Base-by-base conservation (phyloP, 177 flowering plant species). In the Vitis hybrid region DNA sequence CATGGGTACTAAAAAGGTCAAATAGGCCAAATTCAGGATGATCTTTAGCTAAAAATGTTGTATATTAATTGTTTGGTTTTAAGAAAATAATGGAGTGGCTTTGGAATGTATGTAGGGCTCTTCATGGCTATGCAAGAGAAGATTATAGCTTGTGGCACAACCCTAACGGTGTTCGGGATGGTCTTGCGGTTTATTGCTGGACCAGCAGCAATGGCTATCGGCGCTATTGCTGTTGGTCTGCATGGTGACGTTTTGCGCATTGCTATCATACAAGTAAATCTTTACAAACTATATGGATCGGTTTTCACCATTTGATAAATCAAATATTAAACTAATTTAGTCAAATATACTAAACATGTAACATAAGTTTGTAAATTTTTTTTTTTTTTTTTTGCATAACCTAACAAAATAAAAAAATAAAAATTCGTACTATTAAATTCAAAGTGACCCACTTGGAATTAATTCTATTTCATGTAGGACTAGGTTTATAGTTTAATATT, bases 21-120 rank as follows among this genome's bases (percentile, higher is more conserved):
- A 81, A 26, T 66, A 39, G 56, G 81, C 92, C 1, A 56, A 81
- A 26, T 66, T 80, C 18, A 90, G 88, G 8, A 77, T 90, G 90
- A 76, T 88, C 3, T 68, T 86, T 66, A 84, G 77, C 45, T 39
- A 39, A 4, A 6, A 39, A 39, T 1, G 7, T 39, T 39, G 8
- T 39, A 39, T 5, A 4, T 7, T 39, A 39, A 39, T 39, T 39
- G 45, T 39, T 39, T 5, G 8, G 0, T 39, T 39, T 39, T 39
- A 4, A 26, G 45, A 39, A 39, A 39, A 39, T 39, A 39, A 39
- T 39, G 45, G 93, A 88, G 92, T 89, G 49, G 49, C 16, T 11
- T 29, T 52, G 51, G n/a, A 69, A 18, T 11, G 64, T 29, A 6
- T 73, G 71, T 72, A 81, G 81, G 81, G 3, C 51, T 81, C 9